Base-by-base conservation (phyloP, 148 eudicot genomes). In the Camellia granthamiana region DNA sequence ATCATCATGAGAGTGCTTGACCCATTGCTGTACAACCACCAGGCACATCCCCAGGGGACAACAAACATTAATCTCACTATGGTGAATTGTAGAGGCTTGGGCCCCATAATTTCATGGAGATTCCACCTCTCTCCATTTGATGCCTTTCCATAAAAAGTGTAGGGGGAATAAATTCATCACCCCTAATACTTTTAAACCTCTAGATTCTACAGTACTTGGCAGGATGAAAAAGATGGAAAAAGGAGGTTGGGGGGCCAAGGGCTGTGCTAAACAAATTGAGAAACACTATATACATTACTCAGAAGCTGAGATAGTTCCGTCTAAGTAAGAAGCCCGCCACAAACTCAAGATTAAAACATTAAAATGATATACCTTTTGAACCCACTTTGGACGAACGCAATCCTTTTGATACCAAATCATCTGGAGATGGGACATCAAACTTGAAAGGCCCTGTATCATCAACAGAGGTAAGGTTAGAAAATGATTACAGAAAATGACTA, bases 391-490 rank as follows among this genome's bases (percentile, higher is more conserved):
- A 73, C 19, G 91, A 77, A 79, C 61, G 85, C 87, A 90, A 78
- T 81, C 93, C 92, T 81, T 59, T 80, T 52, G 88, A 85, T 76
- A 94, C 89, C 81, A 83, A 61, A 69, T 94, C 98, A 88, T 94
- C 98, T 1, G 98, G 97, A 74, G 98, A 92, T 41, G 97, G 97
- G 43, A 73, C 85, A 86, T 94, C 91, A 76, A 92, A 92, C 90
- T 92, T 91, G 97, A 94, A 94, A 73, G 93, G 95, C 76, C 75
- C 98, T 94, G 95, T 72, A 88, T 60, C 51, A 79, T 72, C 77
- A 85, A 42, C 60, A 86, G 60, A 77, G 55, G 14, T 43, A 77
- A 81, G 59, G 72, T 74, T 8, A 85, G 81, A 78, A 74, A 81
- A 21, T 63, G 8, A 69, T 18, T 60, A 4, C 51, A 23, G 6